Evolutionary conservation across 352 stramenopile species (phyloP).

Genomic region (Globisporangium iwayamae): DNA sequence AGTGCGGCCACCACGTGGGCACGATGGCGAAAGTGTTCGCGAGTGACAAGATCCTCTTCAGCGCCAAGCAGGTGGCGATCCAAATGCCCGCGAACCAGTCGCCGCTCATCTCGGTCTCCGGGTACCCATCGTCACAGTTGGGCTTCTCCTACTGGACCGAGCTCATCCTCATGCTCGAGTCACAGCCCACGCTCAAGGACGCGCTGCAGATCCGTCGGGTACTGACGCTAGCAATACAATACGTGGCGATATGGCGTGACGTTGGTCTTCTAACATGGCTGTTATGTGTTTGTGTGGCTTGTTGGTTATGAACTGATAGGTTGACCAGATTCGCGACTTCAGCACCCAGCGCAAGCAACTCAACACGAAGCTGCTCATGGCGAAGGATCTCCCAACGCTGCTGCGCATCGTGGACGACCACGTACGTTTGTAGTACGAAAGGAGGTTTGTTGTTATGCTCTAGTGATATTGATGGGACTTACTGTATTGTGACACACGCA

Average conservation of each 20-base stretch:
- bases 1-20: constrained; percentile 58
- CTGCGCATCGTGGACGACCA: constrained; percentile 61
- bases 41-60: constrained; percentile 73
- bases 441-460: too few relatives aligned
- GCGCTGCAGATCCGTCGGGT: constrained; percentile 58
- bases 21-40: constrained; percentile 57
- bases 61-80: constrained; percentile 55
- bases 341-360: constrained; percentile 45
- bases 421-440: constrained; percentile 22
- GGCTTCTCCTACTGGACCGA: constrained; percentile 78
- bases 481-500: constrained; percentile 5
- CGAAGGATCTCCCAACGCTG: constrained; percentile 53
- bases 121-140: constrained; percentile 69
- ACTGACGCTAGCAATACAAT: background rate
- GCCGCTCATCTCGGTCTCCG: constrained; percentile 65
- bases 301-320: constrained; percentile 14
- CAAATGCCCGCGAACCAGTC: constrained; percentile 71
- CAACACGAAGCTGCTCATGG: constrained; percentile 62
- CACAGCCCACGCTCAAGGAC: constrained; percentile 63
- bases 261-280: background rate
- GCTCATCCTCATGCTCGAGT: constrained; percentile 71
- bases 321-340: constrained; percentile 61
- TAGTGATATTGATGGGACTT: background rate
- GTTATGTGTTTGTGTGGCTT: background rate
- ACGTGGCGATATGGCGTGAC: background rate